Evolutionary conservation across 2,329 filamentous ascomycete species (phyloP), one percentile per base, ranked within the genome.

Genomic region (Ophiostoma tasmaniense): DNA sequence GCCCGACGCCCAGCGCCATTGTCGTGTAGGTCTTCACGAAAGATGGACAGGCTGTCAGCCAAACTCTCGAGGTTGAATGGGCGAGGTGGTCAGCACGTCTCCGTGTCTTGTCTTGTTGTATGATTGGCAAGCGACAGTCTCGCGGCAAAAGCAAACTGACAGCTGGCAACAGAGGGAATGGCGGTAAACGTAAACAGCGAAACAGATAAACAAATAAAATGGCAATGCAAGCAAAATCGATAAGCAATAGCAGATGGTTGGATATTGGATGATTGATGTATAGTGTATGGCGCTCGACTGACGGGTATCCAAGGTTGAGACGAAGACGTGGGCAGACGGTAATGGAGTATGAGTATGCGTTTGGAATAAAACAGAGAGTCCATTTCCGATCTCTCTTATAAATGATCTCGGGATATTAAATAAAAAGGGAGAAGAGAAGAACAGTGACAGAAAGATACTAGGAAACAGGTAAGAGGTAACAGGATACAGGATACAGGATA

Each of bases 291-390:
- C 61, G 61, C 61, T 64, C 61, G 61, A 64, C 30, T 35, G 61
- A 64, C 61, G 61, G 61, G 61, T 64, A 64, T 64, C 61, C 61
- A 64, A 64, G 61, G 61, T 37, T 64, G 61, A 37, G 59, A 37
- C 30, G 30, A 35, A 64, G 61, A 64, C n/a, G 39, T 13, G 61
- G n/a, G 17, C 22, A 39, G 61, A 64, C 6, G 61, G 33, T 33
- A 33, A 33, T 33, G 33, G 33, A 33, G 33, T 8, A 6, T 33
- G 30, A 3, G 33, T 33, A 33, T 33, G 33, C 33, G 33, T 33
- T 25, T 20, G 17, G 33, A 64, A 37, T 37, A 64, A 30, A 62
- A 30, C 30, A 64, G 61, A 39, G 33, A 39, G 61, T 33, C 59
- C 61, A 64, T 64, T 64, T 64, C 61, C 61, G 61, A 22, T 13